These are phyloP conservation scores for Termitomyces sp. DNA, from an alignment of 768 basidiomycete genomes.

Conservation along the genomic window DNA sequence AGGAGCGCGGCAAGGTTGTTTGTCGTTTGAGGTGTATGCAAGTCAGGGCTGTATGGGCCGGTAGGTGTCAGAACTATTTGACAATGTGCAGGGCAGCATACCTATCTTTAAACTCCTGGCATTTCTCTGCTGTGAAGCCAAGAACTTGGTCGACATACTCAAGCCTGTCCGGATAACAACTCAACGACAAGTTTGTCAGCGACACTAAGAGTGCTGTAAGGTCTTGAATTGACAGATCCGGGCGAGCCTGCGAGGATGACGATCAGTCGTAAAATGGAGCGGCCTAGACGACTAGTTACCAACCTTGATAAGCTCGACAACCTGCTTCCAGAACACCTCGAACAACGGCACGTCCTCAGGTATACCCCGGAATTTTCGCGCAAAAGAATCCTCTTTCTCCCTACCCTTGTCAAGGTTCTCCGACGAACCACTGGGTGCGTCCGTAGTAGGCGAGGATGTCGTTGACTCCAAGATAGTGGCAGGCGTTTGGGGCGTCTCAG, in stretches of 20 bases:
- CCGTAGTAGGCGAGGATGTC: constrained; percentile 24
- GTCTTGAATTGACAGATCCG: constrained; percentile 96
- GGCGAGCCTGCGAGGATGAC: constrained; percentile 68
- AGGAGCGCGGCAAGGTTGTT: constrained; percentile 89
- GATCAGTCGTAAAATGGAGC: background rate
- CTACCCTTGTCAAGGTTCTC: constrained; percentile 50
- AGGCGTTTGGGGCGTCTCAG: constrained; percentile 36
- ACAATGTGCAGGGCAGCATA: constrained; percentile 23
- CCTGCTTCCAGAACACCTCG: constrained; percentile 98
- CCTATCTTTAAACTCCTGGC: constrained; percentile 83
- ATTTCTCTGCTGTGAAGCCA: constrained; percentile 83
- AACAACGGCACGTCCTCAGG: constrained; percentile 95
- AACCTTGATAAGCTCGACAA: constrained; percentile 96
- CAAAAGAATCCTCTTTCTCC: constrained; percentile 52
- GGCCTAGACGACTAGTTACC: background rate
- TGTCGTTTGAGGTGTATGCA: constrained; percentile 85
- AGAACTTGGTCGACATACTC: constrained; percentile 98
- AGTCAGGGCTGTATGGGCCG: constrained; percentile 62
- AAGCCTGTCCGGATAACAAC: constrained; percentile 95
- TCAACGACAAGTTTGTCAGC: constrained; percentile 89
- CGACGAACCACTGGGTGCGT: constrained; percentile 23
- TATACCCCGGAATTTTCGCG: constrained; percentile 90
- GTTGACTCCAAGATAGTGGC: constrained; percentile 29
- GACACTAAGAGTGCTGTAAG: constrained; percentile 96
- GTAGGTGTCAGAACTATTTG: constrained; percentile 4